Evolutionary conservation across 805 yeast species (phyloP), one percentile per base, ranked within the genome.

Genomic region (Kregervanrija pseudodelftensis): DNA sequence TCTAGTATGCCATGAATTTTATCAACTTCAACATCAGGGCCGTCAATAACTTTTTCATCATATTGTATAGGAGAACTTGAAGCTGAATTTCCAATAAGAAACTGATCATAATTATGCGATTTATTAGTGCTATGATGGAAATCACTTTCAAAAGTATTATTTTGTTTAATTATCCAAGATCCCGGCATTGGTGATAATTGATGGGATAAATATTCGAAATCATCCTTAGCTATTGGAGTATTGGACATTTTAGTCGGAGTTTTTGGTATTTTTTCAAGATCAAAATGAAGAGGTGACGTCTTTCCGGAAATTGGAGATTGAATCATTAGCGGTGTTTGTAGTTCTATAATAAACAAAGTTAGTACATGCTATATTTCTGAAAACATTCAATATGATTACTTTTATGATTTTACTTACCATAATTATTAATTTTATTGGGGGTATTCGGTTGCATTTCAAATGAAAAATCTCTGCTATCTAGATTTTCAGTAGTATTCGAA

Each of bases 161-260:
- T 45, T 28, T 51, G 49, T 30, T 47, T 51, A 11, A 44, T 39
- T 9, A 53, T 49, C 66, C 64, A 61, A 5, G 61, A 53, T 7
- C 61, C 61, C 11, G 65, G 60, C 55, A 55, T 55, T 32, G 61
- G 60, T 4, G 61, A 59, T 17, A 56, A 34, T 39, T 55, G 57
- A 5, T 55, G 53, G 3, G 54, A 37, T 2, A 58, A 46, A 36
- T 61, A 57, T 3, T 54, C 52, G 45, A 54, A 62, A 37, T 60
- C 64, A 28, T 50, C 55, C 31, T 50, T 53, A 5, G 56, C 48
- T 11, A 31, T 15, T 13, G 33, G 31, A 17, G 35, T 37, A n/a
- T 37, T 31, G 3, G 43, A 36, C 5, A 35, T 37, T 15, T 30
- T 32, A 8, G 34, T 22, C 10, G 32, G 14, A 39, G 3, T 8